Percentiles rank a stretch among this genome's conserved stretches.
Evolutionary conservation across 129 eudicot genomes (phyloP).

Genomic region (Cynara cardunculus): DNA sequence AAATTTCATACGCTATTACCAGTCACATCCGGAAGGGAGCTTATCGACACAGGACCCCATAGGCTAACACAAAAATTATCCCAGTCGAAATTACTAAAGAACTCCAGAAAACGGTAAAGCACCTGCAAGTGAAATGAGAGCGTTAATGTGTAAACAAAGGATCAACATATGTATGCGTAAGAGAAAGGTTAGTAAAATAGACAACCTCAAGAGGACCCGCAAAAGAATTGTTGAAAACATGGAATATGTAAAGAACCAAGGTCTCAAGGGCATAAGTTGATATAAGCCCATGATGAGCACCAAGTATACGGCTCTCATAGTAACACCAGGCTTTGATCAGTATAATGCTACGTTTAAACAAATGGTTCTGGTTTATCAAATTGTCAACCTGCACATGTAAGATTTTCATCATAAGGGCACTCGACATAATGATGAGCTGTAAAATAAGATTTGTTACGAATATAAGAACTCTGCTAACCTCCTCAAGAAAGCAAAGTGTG

Average conservation of each 20-base stretch:
- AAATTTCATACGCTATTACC: conserved; percentile 39
- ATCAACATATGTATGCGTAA: neutral
- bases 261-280: conserved; percentile 90
- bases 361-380: conserved; percentile 67
- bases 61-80: conserved; percentile 76
- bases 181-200: neutral
- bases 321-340: conserved; percentile 94
- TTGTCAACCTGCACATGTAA: conserved; percentile 56
- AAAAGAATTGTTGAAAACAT: conserved; percentile 63
- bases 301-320: conserved; percentile 85
- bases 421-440: neutral
- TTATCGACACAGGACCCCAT: conserved; percentile 90
- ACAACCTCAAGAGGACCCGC: conserved; percentile 85
- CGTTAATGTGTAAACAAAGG: conserved; percentile 2
- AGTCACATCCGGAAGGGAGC: conserved; percentile 68
- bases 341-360: conserved; percentile 83
- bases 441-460: neutral
- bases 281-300: conserved; percentile 85
- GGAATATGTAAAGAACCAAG: conserved; percentile 82
- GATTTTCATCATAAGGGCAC: neutral
- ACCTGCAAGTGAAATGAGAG: conserved; percentile 43
- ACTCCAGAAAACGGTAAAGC: conserved; percentile 75
- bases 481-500: conserved; percentile 90
- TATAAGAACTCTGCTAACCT: conserved; percentile 40
- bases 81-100: conserved; percentile 92